A percentile compares a stretch with the other conserved stretches of the same genome.
phyloP scores from a whole-genome alignment of 2,329 filamentous ascomycete genomes.

The Venturia carpophila region DNA sequence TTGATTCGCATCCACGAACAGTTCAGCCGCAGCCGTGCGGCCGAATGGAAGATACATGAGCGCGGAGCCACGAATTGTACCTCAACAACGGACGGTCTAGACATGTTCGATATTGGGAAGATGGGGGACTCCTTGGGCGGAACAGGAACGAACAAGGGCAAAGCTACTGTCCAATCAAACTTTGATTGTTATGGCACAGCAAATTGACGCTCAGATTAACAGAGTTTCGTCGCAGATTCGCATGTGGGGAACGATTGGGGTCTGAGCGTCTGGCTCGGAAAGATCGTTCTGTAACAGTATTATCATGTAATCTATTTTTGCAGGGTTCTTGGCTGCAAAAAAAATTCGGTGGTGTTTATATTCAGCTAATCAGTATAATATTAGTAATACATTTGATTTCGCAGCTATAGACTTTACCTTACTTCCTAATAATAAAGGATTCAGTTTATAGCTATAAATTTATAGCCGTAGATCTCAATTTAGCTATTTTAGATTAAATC shows the following conservation, averaged over 20 bases:
- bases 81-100: too few relatives aligned
- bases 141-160: not conserved
- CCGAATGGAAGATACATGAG: not conserved
- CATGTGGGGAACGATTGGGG: not conserved
- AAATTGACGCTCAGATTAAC: not conserved
- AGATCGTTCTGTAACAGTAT: not conserved
- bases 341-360: too few relatives aligned
- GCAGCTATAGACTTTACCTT: too few relatives aligned
- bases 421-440: too few relatives aligned
- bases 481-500: too few relatives aligned
- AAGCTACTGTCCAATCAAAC: not conserved
- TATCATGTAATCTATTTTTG: not conserved
- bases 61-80: not conserved
- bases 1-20: not conserved
- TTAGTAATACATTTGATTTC: too few relatives aligned
- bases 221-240: not conserved
- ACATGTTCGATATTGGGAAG: not conserved
- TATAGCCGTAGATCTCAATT: too few relatives aligned
- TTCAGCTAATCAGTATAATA: too few relatives aligned
- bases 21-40: not conserved
- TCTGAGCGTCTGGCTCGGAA: not conserved
- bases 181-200: not conserved
- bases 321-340: not conserved
- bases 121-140: not conserved
- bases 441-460: too few relatives aligned